Evolutionary conservation across 495 filamentous ascomycete genomes (phyloP), one percentile per base, ranked within the genome.

Genomic region (Penicillium pulvis): DNA sequence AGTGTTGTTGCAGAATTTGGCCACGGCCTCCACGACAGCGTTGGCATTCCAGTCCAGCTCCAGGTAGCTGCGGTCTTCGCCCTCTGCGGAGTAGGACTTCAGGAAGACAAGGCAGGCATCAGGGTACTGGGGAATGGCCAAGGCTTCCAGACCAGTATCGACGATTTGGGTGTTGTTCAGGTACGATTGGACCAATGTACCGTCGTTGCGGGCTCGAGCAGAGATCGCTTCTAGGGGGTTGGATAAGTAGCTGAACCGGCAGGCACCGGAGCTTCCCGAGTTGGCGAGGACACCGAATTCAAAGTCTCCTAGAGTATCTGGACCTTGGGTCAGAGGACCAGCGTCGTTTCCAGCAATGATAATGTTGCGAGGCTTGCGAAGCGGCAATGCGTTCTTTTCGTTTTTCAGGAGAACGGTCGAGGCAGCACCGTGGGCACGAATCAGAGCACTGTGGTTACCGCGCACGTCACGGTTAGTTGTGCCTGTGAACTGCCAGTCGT

Each of bases 321-420:
- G 75, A 6, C 73, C 74, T 30, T 78, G 75, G 9, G 78, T 77
- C 10, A 77, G 74, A 6, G 82, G 77, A 17, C 81, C 82, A 16
- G 85, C 86, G 45, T 88, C 86, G 19, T 86, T 82, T 10, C 87
- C 87, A 55, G 87, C 82, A 17, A 90, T 76, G 14, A 59, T 65
- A 19, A 90, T 77, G 61, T 77, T 84, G 41, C 65, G 71, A 6
- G 81, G 79, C 0, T 65, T 69, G 8, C 69, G 72, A 36, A 89
- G 68, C 0, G 86, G 87, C 4, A 90, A 65, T 4, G 77, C 73
- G 24, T 73, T 68, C 30, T 81, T 76, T 11, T 64, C 61, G 55
- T 89, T 90, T 72, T 90, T 89, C 0, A 90, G 71, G 33, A 90
- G 60, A 2, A 89, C 85, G 6, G 75, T 81, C 10, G 81, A 81